Evolutionary conservation across 1,284 basidiomycete genomes (phyloP).

Genomic region (Ustilago lituana): DNA sequence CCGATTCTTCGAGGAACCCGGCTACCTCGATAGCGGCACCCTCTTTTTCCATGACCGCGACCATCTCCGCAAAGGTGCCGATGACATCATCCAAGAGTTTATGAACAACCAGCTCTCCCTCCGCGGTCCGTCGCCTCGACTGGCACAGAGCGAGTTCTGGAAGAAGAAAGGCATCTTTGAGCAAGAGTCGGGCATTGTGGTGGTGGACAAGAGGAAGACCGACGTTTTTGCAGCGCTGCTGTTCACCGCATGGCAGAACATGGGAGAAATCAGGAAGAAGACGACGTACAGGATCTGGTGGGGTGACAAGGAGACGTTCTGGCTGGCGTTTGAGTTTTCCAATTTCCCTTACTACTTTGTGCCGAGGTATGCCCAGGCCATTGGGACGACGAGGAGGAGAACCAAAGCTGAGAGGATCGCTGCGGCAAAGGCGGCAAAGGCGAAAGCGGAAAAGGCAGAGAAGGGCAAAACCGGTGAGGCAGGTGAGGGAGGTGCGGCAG

Average conservation of each 20-base stretch:
- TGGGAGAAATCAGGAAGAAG: conserved; percentile 47
- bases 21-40: conserved; percentile 50
- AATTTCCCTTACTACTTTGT: conserved; percentile 51
- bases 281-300: conserved; percentile 47
- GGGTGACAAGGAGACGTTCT: conserved; percentile 51
- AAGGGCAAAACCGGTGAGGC: background rate
- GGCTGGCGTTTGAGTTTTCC: conserved; percentile 48
- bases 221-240: conserved; percentile 46
- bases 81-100: conserved; percentile 40
- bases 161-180: conserved; percentile 49
- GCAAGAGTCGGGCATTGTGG: conserved; percentile 50
- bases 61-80: conserved; percentile 37
- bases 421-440: conserved; percentile 14
- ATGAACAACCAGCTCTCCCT: conserved; percentile 42
- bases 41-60: conserved; percentile 55
- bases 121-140: conserved; percentile 34
- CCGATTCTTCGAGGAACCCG: conserved; percentile 43
- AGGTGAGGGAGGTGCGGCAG: background rate
- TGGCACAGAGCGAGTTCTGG: conserved; percentile 45
- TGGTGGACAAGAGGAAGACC: conserved; percentile 45
- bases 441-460: conserved; percentile 12
- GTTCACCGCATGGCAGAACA: conserved; percentile 52
- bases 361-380: conserved; percentile 39
- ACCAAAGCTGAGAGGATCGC: conserved; percentile 11
- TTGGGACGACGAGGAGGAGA: conserved; percentile 23